These are phyloP conservation scores for Takashimella tepidaria DNA, from an alignment of 1,284 basidiomycete species.

Conservation along the genomic window DNA sequence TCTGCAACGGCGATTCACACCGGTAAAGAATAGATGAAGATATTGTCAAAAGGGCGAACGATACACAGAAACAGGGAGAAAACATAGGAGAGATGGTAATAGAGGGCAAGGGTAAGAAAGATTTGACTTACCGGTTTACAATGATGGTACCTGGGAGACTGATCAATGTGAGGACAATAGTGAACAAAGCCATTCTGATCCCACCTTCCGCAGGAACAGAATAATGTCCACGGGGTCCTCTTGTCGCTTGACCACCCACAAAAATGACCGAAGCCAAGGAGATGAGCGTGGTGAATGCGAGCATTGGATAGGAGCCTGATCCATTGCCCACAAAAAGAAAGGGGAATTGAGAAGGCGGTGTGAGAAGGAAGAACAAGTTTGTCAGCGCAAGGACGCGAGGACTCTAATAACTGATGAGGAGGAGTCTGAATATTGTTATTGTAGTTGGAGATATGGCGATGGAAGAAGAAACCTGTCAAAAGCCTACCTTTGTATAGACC, in stretches of 20 bases:
- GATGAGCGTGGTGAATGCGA: slow-evolving; percentile 57
- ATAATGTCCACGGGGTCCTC: slow-evolving; percentile 56
- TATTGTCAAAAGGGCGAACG: too few species aligned
- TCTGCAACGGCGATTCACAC: slow-evolving; percentile 51
- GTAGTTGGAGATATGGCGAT: too few species aligned
- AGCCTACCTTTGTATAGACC: slow-evolving; percentile 82
- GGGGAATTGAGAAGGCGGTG: too few species aligned
- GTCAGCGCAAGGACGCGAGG: too few species aligned
- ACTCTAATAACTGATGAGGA: too few species aligned
- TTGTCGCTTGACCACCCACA: slow-evolving; percentile 37
- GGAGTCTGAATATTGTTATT: too few species aligned
- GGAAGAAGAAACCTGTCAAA: too few species aligned
- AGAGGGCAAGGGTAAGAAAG: neutral
- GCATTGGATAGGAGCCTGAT: slow-evolving; percentile 62
- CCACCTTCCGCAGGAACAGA: slow-evolving; percentile 64
- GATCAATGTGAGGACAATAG: slow-evolving; percentile 60
- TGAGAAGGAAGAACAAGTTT: neutral
- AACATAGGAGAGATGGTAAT: neutral
- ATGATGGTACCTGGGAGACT: slow-evolving; percentile 73
- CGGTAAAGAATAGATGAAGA: too few species aligned
- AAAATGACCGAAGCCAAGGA: slow-evolving; percentile 44
- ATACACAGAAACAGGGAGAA: slow-evolving; percentile 6
- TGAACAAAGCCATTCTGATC: slow-evolving; percentile 49
- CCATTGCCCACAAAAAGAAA: too few species aligned
- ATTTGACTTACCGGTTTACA: slow-evolving; percentile 61